phyloP scores from a whole-genome alignment of 139 green algal genomes.

The Picochlorum sp. region DNA sequence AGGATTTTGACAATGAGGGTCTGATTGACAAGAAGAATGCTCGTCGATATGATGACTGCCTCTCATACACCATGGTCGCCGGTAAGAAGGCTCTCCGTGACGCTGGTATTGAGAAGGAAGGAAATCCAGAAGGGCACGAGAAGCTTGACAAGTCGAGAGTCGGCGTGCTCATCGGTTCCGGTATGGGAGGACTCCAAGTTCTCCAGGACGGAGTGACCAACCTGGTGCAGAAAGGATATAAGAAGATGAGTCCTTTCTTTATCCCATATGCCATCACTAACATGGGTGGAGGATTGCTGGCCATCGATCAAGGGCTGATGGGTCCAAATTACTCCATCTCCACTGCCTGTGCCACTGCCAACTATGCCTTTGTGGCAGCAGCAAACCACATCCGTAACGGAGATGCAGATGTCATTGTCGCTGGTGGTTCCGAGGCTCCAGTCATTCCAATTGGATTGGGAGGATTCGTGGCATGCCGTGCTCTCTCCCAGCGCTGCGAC shows the following conservation, averaged over 20 bases:
- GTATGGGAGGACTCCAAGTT: conserved; percentile 80
- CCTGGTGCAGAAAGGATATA: conserved; percentile 89
- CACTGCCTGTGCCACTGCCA: conserved; percentile 91
- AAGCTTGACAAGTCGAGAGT: conserved; percentile 76
- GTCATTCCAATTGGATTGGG: conserved; percentile 95
- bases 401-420: conserved; percentile 78
- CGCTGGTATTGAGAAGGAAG: conserved; percentile 66
- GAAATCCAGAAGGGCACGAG: conserved; percentile 48
- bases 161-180: conserved; percentile 84
- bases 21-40: conserved; percentile 93
- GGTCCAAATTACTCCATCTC: conserved; percentile 98
- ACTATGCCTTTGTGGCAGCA: conserved; percentile 93
- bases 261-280: conserved; percentile 99
- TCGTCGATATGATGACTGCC: conserved; percentile 90
- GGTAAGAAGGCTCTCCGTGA: conserved; percentile 73
- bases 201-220: conserved; percentile 83
- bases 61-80: conserved; percentile 86
- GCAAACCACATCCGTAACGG: conserved; percentile 86
- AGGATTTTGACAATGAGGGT: conserved; percentile 78
- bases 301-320: conserved; percentile 85
- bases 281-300: conserved; percentile 90
- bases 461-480: conserved; percentile 90
- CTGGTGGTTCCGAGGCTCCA: conserved; percentile 87
- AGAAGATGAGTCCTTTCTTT: conserved; percentile 99
- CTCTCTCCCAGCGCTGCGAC: conserved; percentile 81